phyloP scores from a whole-genome alignment of 2,329 filamentous ascomycete species.

The Botrytis pseudocinerea region DNA sequence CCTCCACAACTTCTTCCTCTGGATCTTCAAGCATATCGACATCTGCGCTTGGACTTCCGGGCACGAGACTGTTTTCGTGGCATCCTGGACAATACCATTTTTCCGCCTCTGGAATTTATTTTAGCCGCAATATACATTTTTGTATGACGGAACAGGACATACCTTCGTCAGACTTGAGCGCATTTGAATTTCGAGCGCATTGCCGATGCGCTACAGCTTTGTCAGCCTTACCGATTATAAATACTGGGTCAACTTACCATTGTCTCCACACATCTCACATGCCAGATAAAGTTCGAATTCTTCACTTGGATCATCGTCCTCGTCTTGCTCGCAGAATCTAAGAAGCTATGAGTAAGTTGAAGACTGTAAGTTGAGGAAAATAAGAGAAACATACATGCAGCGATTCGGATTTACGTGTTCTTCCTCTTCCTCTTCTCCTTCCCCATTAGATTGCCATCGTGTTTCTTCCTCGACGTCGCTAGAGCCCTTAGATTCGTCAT shows the following conservation, averaged over 20 bases:
- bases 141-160: constrained; percentile 33
- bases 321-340: constrained; percentile 80
- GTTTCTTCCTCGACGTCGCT: constrained; percentile 60
- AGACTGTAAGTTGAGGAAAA: background rate
- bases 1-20: constrained; percentile 23
- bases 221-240: constrained; percentile 43
- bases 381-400: constrained; percentile 60
- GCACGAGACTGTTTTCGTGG: constrained; percentile 50
- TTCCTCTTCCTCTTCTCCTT: constrained; percentile 55
- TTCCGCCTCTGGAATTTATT: constrained; percentile 48
- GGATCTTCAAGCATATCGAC: constrained; percentile 20
- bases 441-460: constrained; percentile 54
- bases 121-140: constrained; percentile 5
- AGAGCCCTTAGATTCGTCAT: constrained; percentile 56
- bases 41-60: constrained; percentile 37
- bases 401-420: constrained; percentile 54
- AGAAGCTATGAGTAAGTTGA: constrained; percentile 41
- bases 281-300: constrained; percentile 78
- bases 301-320: constrained; percentile 78
- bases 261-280: constrained; percentile 77
- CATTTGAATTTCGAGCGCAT: constrained; percentile 75
- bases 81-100: constrained; percentile 62
- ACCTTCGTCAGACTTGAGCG: constrained; percentile 65
- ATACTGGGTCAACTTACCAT: constrained; percentile 61
- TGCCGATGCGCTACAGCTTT: constrained; percentile 76